Percentiles rank a stretch among this genome's conserved stretches.
Evolutionary conservation across 2,329 filamentous ascomycete species (phyloP).

Genomic region (Aurifilum marmelostoma): DNA sequence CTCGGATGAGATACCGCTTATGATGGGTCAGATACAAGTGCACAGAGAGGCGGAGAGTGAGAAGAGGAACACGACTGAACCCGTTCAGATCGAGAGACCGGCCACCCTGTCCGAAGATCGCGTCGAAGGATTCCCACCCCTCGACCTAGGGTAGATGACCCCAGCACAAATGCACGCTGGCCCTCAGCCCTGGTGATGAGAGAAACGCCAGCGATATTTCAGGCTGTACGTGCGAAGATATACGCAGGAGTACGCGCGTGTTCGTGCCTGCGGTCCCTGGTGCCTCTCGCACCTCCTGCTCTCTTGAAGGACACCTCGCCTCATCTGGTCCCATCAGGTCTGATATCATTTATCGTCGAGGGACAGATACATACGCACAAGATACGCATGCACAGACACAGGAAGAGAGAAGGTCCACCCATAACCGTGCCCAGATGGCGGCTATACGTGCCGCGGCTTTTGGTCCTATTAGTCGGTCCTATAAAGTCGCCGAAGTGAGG

Average conservation of each 20-base stretch:
- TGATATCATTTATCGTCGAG: not conserved
- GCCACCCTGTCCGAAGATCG: not conserved
- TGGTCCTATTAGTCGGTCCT: not conserved
- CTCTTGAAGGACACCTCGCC: not conserved
- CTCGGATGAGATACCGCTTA: not conserved
- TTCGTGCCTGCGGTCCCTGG: not conserved
- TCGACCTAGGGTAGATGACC: not conserved
- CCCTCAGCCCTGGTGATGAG: not conserved
- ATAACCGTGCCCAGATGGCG: not conserved
- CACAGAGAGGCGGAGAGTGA: not conserved
- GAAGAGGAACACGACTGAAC: not conserved
- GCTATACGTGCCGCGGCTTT: not conserved
- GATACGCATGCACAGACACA: not conserved
- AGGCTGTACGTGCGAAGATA: not conserved
- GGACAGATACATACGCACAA: not conserved
- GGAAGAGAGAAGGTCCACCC: not conserved
- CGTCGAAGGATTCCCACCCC: not conserved
- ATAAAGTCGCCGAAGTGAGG: slow-evolving; percentile 5
- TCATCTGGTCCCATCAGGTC: not conserved
- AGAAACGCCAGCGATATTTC: not conserved
- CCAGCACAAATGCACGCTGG: not conserved
- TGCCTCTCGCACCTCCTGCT: not conserved
- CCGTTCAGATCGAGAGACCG: not conserved
- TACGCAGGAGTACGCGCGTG: not conserved
- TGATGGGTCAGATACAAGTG: not conserved